These are phyloP conservation scores for Trichoderma hamatum DNA, from an alignment of 2,329 filamentous ascomycete genomes.

Conservation along the genomic window DNA sequence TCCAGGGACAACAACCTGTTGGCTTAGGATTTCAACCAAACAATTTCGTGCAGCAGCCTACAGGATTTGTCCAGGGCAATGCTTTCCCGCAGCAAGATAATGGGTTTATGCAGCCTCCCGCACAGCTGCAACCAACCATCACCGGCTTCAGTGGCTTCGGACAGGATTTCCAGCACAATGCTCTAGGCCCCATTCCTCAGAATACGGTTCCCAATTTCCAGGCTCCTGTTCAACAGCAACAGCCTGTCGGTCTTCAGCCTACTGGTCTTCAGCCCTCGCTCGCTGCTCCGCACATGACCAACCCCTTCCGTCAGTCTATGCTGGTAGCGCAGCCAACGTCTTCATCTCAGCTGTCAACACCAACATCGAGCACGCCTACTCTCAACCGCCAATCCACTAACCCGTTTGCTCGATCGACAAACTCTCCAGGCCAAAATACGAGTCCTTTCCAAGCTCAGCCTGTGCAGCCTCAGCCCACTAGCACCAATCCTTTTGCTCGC, in stretches of 20 bases:
- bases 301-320: constrained; percentile 94
- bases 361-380: constrained; percentile 47
- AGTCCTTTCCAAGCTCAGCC: constrained; percentile 35
- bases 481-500: constrained; percentile 62
- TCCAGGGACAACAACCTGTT: constrained; percentile 46
- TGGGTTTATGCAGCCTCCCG: constrained; percentile 43
- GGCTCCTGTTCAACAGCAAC: constrained; percentile 32
- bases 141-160: constrained; percentile 84
- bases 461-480: constrained; percentile 47
- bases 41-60: constrained; percentile 34
- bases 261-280: constrained; percentile 48
- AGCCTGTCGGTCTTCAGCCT: constrained; percentile 45
- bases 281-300: constrained; percentile 65
- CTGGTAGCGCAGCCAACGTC: constrained; percentile 61
- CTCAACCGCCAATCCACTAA: constrained; percentile 73
- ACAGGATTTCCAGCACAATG: constrained; percentile 55
- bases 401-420: constrained; percentile 75
- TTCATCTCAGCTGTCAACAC: constrained; percentile 43
- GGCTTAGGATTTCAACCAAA: constrained; percentile 39
- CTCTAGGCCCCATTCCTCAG: constrained; percentile 61
- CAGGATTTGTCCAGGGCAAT: constrained; percentile 36
- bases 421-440: constrained; percentile 24
- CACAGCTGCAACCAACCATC: constrained; percentile 52
- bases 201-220: constrained; percentile 57
- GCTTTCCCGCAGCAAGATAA: constrained; percentile 40